phyloP scores from a whole-genome alignment of 306 rosid species.

The Sesbania bispinosa region DNA sequence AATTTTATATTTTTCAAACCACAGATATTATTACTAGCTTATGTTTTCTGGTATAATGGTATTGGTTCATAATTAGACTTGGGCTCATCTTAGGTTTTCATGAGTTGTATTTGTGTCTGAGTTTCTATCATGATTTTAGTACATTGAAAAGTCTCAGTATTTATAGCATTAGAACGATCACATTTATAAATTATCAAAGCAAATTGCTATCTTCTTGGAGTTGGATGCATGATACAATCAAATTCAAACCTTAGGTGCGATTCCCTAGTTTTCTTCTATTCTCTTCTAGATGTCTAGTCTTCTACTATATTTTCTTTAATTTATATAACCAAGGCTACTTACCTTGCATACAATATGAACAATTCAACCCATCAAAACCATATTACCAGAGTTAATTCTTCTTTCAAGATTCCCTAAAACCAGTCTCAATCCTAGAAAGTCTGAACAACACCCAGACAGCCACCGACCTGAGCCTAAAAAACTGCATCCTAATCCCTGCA shows the following conservation, averaged over 20 bases:
- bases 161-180: neutral
- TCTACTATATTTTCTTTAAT: conserved; percentile 4
- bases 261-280: conserved; percentile 8
- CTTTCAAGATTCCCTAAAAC: neutral
- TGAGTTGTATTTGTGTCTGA: neutral
- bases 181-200: neutral
- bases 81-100: neutral
- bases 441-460: neutral
- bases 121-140: neutral
- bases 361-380: conserved; percentile 15
- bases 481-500: neutral
- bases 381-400: neutral
- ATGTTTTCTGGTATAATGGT: neutral
- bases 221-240: neutral
- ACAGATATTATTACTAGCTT: neutral
- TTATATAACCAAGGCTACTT: neutral
- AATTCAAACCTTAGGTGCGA: neutral
- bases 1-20: neutral
- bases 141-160: neutral
- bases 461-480: neutral
- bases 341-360: neutral
- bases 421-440: neutral
- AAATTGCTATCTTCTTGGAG: neutral
- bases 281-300: too few species aligned
- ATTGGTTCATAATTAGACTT: neutral